Conservation (phyloP, 2,329 filamentous ascomycete species). For the Zasmidium angulare region DNA sequence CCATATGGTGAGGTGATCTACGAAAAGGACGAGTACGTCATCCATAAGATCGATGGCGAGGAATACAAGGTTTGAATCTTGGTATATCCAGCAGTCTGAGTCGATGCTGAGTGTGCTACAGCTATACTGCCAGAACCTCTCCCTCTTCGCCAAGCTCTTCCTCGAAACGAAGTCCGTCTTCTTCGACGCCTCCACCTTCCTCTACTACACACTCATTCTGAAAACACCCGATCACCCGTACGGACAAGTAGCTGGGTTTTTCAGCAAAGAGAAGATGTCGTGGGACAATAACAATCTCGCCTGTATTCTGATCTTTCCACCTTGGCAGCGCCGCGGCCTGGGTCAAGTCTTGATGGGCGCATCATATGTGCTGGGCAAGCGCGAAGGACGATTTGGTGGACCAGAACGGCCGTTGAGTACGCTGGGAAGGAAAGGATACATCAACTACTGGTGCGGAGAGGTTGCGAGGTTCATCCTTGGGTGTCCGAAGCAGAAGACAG, state of each 20-base stretch:
- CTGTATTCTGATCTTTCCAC: conserved; percentile 93
- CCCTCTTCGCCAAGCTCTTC: conserved; percentile 94
- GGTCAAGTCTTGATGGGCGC: conserved; percentile 88
- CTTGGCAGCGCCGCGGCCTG: conserved; percentile 88
- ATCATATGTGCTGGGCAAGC: conserved; percentile 85
- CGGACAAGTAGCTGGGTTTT: conserved; percentile 82
- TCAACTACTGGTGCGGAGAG: conserved; percentile 81
- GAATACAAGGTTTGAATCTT: conserved; percentile 58
- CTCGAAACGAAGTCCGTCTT: conserved; percentile 98
- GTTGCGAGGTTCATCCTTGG: conserved; percentile 67
- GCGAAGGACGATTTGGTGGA: conserved; percentile 81
- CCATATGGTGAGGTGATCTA: conserved; percentile 76
- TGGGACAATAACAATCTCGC: conserved; percentile 99
- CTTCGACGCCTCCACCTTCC: conserved; percentile 91
- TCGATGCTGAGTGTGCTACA: conserved; percentile 14
- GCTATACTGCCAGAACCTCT: conserved; percentile 92
- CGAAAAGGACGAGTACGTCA: conserved; percentile 73
- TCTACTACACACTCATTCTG: conserved; percentile 89
- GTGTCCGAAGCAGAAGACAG: conserved; percentile 46
- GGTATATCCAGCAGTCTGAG: no score
- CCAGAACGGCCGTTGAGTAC: conserved; percentile 93
- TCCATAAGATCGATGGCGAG: conserved; percentile 92
- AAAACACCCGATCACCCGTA: conserved; percentile 42
- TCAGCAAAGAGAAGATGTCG: conserved; percentile 97
- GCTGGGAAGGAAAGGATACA: conserved; percentile 78